These are phyloP conservation scores for Amylocystis lapponica DNA, from an alignment of 768 basidiomycete species.

Conservation along the genomic window DNA sequence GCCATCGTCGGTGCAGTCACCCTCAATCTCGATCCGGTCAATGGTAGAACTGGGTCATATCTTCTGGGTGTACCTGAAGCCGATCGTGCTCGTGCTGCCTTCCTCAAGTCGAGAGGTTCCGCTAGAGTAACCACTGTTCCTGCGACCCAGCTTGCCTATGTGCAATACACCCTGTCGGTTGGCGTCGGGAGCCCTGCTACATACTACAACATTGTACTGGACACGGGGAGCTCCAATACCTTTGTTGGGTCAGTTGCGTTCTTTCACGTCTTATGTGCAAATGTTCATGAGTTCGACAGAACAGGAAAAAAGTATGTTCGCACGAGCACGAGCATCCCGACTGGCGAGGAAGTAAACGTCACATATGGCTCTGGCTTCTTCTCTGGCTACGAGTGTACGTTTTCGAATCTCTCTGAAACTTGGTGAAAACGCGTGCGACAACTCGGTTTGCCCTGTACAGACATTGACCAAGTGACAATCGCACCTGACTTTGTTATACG, in stretches of 20 bases:
- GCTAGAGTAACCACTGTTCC: not conserved
- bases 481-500: conserved; percentile 10
- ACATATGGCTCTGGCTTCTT: conserved; percentile 51
- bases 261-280: not conserved
- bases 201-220: conserved; percentile 47
- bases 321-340: conserved; percentile 41
- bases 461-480: not conserved
- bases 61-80: not conserved
- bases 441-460: not conserved
- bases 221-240: conserved; percentile 36
- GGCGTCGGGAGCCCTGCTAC: conserved; percentile 47
- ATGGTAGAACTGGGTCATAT: not conserved
- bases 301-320: conserved; percentile 31
- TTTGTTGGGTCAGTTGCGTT: not conserved
- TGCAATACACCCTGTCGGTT: conserved; percentile 48
- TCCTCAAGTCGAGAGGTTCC: not conserved
- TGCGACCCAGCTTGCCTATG: conserved; percentile 11
- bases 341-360: conserved; percentile 36
- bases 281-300: not conserved
- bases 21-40: not conserved
- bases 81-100: not conserved
- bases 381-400: conserved; percentile 39
- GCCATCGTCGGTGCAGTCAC: not conserved
- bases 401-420: no score
- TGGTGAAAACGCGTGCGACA: no score